Evolutionary conservation across 495 filamentous ascomycete species (phyloP).

Genomic region (Penicillium salamii): DNA sequence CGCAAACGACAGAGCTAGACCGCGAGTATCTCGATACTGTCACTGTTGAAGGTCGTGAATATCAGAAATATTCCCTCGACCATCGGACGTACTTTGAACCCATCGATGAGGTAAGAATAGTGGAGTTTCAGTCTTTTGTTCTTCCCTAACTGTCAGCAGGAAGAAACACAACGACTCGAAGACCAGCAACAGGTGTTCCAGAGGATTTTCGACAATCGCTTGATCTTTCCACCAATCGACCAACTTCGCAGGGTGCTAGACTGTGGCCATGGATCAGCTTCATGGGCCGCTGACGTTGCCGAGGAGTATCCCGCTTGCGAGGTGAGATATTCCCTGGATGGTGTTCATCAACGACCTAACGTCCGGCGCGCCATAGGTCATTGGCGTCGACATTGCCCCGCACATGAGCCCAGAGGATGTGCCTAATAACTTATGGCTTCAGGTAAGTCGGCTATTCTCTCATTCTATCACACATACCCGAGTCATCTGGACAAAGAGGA

Average conservation of each 20-base stretch:
- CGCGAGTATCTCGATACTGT: conserved; percentile 59
- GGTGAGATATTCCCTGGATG: conserved; percentile 41
- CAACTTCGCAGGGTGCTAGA: conserved; percentile 69
- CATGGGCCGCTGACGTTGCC: conserved; percentile 59
- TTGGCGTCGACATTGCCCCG: conserved; percentile 77
- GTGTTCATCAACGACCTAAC: conserved; percentile 13
- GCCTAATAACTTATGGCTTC: conserved; percentile 68
- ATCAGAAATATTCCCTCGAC: conserved; percentile 72
- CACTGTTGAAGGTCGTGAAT: conserved; percentile 64
- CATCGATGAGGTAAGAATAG: conserved; percentile 74
- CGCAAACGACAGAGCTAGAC: conserved; percentile 55
- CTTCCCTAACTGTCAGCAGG: conserved; percentile 49
- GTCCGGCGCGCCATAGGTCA: conserved; percentile 56
- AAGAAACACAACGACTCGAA: conserved; percentile 74
- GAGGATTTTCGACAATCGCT: conserved; percentile 67
- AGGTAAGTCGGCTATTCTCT: conserved; percentile 40
- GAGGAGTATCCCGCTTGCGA: conserved; percentile 70
- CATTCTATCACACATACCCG: background rate
- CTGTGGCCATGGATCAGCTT: conserved; percentile 68
- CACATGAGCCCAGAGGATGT: conserved; percentile 67
- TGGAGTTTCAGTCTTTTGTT: background rate
- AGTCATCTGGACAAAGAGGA: background rate
- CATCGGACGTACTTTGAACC: conserved; percentile 74
- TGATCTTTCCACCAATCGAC: conserved; percentile 75
- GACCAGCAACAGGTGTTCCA: conserved; percentile 68